Base-by-base conservation (phyloP, 1,284 basidiomycete genomes). In the Mixia osmundae region DNA sequence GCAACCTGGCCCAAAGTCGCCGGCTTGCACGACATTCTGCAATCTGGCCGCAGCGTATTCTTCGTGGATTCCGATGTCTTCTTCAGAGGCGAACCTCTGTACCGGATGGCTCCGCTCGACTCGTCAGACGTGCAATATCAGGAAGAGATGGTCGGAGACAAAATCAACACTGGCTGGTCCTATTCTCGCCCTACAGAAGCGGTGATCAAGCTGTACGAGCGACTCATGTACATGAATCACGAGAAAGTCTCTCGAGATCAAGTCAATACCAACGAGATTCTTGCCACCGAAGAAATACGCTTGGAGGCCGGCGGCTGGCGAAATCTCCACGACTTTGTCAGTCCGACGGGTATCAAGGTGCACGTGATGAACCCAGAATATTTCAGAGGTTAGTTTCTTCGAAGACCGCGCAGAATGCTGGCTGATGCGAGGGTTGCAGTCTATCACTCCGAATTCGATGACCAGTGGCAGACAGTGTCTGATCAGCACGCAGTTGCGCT, bases 11-110 rank as follows among this genome's bases (percentile, higher is more conserved):
- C 39, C 9, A 41, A 41, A 26, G 22, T 41, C 5, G 39, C 36
- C 22, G 39, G 39, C 15, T 27, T 42, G 20, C 38, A 39, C 16
- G 40, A 42, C 23, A 42, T 33, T n/a, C 26, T 42, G 5, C 37
- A 38, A 22, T 33, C 37, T 9, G 40, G 40, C 9, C 22, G 40
- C 28, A 37, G 39, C 24, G 37, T 33, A 12, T 21, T 42, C 25
- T 42, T 42, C 30, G 40, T 42, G n/a, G 40, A 42, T 20, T 39
- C 40, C 7, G 40, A 42, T 27, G 40, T 42, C 12, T 38, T 35
- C 37, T 42, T 42, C 30, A 24, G 33, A 21, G 33, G 39, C 9
- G 23, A 41, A 24, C 39, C 39, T 7, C 32, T 37, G 20, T 14
- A 33, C 10, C 35, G 29, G 6, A 29, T 41, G 30, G 39, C 30